Percentiles rank a stretch among this genome's conserved stretches.
phyloP scores from a whole-genome alignment of 2,329 filamentous ascomycete species.

The Paramyrothecium sp. region DNA sequence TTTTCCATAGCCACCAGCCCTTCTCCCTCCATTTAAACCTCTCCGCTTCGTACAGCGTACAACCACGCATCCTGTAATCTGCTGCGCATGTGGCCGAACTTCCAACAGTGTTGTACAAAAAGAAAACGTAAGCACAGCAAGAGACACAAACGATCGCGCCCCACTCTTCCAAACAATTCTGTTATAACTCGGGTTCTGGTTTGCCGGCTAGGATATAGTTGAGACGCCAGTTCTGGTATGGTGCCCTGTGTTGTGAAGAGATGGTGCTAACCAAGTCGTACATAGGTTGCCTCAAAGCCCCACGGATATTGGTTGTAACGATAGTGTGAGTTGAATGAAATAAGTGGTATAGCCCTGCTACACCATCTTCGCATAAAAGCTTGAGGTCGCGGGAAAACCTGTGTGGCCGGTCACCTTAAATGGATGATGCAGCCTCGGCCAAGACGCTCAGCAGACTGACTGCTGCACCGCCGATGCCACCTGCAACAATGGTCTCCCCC shows the following conservation, averaged over 20 bases:
- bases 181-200: too few species aligned
- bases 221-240: too few species aligned
- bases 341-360: not conserved
- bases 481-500: slow-evolving; percentile 55
- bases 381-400: too few species aligned
- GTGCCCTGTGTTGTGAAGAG: too few species aligned
- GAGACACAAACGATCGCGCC: too few species aligned
- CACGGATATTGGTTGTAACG: too few species aligned
- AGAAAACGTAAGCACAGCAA: not conserved
- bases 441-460: slow-evolving; percentile 57
- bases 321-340: too few species aligned
- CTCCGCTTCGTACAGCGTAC: not conserved
- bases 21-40: not conserved
- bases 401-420: slow-evolving; percentile 18
- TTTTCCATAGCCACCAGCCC: not conserved
- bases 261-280: too few species aligned
- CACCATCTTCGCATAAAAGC: not conserved
- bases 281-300: too few species aligned
- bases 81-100: not conserved
- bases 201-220: too few species aligned
- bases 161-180: too few species aligned
- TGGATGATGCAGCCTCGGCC: slow-evolving; percentile 49
- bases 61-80: not conserved
- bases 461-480: slow-evolving; percentile 60
- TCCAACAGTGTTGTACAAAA: not conserved